Base-by-base conservation (phyloP, 345 rosid genomes). In the Sonneratia caseolaris region DNA sequence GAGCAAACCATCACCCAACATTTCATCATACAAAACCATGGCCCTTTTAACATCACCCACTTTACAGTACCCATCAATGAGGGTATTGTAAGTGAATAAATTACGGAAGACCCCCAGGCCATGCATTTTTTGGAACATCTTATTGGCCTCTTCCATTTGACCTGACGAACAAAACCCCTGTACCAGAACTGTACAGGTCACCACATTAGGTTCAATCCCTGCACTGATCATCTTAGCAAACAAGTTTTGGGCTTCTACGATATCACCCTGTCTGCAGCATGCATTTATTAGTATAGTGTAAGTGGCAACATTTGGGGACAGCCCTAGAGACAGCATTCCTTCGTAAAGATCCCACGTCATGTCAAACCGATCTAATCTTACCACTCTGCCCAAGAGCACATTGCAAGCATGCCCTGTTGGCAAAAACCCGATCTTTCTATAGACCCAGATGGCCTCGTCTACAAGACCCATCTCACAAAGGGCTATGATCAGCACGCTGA, bases 391-490 rank as follows among this genome's bases (percentile, higher is more conserved):
- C 73, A 90, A 77, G 73, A 90, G 73, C 5, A 84, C 62, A 78
- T 80, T 85, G 72, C 88, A 85, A 68, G 86, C 87, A 79, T 75
- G 87, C 0, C 68, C 68, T 56, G 74, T 77, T 3, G 92, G 92
- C 4, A 85, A 78, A 71, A 47, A 64, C 16, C 56, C 77, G 66
- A 75, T 79, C 72, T 78, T 84, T 53, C 80, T 70, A 69, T 79
- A 83, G 69, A 90, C 86, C 89, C 84, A 76, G 72, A 86, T 73
- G 61, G 92, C 89, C 73, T 88, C 96, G 13, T 90, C 86, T 16
- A 86, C 78, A 27, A 76, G 71, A 70, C 84, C 86, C 84, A 83
- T 74, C 81, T 86, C 83, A 47, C 83, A 71, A 69, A 88, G 72
- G 59, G 86, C 91, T 73, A 84, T 73, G 57, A 90, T 81, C 70